A percentile compares a stretch with the other conserved stretches of the same genome.
Evolutionary conservation across 78 protist genomes (phyloP).

Genomic region (Planoprotostelium fungivorum): DNA sequence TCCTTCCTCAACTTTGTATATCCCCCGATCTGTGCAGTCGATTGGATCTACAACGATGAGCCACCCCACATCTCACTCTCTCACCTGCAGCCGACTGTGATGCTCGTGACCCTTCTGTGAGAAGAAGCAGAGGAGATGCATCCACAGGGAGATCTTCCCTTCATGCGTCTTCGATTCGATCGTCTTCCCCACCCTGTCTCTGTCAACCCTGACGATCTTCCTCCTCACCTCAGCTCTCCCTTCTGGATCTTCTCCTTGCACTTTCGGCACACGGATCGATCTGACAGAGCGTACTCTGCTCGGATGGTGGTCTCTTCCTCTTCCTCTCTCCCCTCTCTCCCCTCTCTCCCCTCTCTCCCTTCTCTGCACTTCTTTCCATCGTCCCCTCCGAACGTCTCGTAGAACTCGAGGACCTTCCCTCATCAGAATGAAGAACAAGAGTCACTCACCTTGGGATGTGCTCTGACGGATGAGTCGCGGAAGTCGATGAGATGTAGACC

Average conservation of each 20-base stretch:
- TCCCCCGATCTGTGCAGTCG: background rate
- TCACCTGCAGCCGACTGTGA: too few relatives aligned
- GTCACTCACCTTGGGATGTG: background rate
- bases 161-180: background rate
- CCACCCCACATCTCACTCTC: too few relatives aligned
- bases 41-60: background rate
- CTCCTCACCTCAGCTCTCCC: background rate
- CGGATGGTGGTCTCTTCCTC: background rate
- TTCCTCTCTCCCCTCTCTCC: too few relatives aligned
- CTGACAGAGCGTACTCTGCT: background rate
- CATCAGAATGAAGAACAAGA: background rate
- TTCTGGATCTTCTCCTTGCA: background rate
- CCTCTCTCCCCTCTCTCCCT: too few relatives aligned
- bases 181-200: background rate
- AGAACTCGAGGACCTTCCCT: background rate
- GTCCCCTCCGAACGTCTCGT: background rate
- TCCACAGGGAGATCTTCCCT: background rate
- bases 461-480: background rate
- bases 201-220: background rate
- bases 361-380: too few relatives aligned
- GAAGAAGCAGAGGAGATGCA: background rate
- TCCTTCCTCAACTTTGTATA: background rate
- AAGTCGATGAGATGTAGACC: slow-evolving; percentile 52
- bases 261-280: background rate
- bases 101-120: too few relatives aligned